Base-by-base conservation (phyloP, 306 rosid genomes). In the Cucumis cinereus region DNA sequence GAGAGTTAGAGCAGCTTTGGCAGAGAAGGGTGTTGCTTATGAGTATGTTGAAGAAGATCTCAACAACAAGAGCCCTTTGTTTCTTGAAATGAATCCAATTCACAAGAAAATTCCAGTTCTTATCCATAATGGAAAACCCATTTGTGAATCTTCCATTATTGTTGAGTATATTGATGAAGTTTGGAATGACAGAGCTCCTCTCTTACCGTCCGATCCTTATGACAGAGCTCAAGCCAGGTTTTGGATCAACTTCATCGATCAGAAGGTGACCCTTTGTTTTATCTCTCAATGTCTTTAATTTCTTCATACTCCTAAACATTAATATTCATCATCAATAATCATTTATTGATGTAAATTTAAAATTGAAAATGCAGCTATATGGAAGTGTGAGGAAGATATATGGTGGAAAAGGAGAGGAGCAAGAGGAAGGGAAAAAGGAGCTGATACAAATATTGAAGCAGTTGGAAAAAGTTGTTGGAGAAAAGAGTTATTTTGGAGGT, bases 1-100 rank as follows among this genome's bases (percentile, higher is more conserved):
- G 77, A 57, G 87, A 66, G 68, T 70, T 11, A 77, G 80, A 70
- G 74, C 81, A 7, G 87, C 85, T 0, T 53, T 87, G 75, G 87
- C 77, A 0, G 84, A 79, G 76, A 81, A 87, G 47, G 87, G 84
- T 13, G 8, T 84, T 8, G 5, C 63, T 2, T 84, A 87, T 30
- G 83, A 81, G 14, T 77, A 60, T n/a, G 50, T 38, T 70, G 88
- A 85, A 20, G 78, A 82, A 63, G 77, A 81, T 77, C 45, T 81
- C 70, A n/a, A 19, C 2, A 80, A 84, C 75, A 90, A 90, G 78
- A 85, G n/a, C n/a, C n/a, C n/a, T n/a, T n/a, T n/a, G n/a, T n/a
- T n/a, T n/a, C n/a, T n/a, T n/a, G n/a, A n/a, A n/a, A n/a, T n/a
- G n/a, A n/a, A n/a, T n/a, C n/a, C n/a, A n/a, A n/a, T n/a, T n/a